Percentiles rank a stretch among this genome's conserved stretches.
Evolutionary conservation across 169 alveolate genomes (phyloP).

Genomic region (Eimeria maxima): DNA sequence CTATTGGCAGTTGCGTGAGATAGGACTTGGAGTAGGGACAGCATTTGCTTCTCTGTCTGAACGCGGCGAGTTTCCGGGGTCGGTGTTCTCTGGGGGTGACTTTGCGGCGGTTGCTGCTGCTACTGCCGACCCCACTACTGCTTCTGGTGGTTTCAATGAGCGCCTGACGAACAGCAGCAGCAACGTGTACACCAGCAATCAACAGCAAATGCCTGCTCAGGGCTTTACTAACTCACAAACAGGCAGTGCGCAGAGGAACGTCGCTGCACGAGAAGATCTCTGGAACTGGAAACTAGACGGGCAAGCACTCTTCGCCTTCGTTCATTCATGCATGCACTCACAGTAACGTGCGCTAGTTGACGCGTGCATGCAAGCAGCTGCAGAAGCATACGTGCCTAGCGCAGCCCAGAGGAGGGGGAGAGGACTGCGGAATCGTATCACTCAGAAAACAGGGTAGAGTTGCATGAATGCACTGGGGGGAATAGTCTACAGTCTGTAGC

Average conservation of each 20-base stretch:
- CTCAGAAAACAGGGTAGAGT: background rate
- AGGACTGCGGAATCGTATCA: background rate
- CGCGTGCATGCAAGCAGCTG: background rate
- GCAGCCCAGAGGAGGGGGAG: background rate
- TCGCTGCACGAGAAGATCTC: conserved; percentile 38
- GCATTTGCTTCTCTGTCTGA: conserved; percentile 15
- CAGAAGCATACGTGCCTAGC: background rate
- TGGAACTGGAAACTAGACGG: conserved; percentile 49
- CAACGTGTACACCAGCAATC: background rate
- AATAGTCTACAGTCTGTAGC: background rate
- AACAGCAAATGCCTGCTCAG: background rate
- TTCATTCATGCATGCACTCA: background rate
- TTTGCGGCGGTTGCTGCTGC: background rate
- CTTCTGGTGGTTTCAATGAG: background rate
- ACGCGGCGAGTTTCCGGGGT: conserved; percentile 60
- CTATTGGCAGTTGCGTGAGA: conserved; percentile 55
- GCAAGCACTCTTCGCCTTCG: background rate
- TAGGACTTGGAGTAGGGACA: conserved; percentile 26
- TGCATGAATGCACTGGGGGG: background rate
- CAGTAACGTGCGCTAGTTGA: background rate
- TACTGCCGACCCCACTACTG: background rate
- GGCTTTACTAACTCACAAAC: conserved; percentile 16
- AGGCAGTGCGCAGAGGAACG: background rate
- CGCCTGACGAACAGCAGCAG: background rate
- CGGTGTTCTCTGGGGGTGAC: conserved; percentile 19